Conservation (phyloP, 2,329 filamentous ascomycete genomes). For the Aplosporella prunicola region DNA sequence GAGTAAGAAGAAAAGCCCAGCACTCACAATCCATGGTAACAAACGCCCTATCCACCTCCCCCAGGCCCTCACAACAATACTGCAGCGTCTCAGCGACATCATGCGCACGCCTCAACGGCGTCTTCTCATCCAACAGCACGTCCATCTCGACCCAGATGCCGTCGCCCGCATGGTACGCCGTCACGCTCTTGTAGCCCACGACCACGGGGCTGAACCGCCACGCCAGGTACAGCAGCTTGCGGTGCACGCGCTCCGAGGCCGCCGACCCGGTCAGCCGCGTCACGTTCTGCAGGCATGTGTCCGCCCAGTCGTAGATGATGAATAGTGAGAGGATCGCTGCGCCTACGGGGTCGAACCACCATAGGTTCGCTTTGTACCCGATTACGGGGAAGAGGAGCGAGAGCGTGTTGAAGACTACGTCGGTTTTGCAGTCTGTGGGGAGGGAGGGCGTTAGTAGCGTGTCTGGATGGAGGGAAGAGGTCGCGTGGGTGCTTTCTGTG, state of each 20-base stretch:
- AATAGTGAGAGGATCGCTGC: constrained; percentile 54
- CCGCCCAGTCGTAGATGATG: constrained; percentile 61
- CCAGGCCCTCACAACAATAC: constrained; percentile 49
- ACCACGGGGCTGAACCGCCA: constrained; percentile 48
- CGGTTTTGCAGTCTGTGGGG: constrained; percentile 49
- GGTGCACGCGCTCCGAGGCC: constrained; percentile 41
- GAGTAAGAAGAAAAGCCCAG: not conserved
- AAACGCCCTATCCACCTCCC: constrained; percentile 45
- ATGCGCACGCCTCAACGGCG: constrained; percentile 44
- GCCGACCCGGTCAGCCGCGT: constrained; percentile 50
- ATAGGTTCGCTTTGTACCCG: constrained; percentile 48
- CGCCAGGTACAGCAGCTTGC: constrained; percentile 52
- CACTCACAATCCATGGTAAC: constrained; percentile 42
- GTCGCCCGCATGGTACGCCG: constrained; percentile 53
- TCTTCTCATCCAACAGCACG: constrained; percentile 46
- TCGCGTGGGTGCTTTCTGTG: not conserved
- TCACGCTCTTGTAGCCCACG: constrained; percentile 45
- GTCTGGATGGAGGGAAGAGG: not conserved
- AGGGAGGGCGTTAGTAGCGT: not conserved
- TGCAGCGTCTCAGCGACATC: constrained; percentile 55
- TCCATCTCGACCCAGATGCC: constrained; percentile 56
- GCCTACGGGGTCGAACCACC: constrained; percentile 59
- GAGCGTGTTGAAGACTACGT: constrained; percentile 55
- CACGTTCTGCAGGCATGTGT: constrained; percentile 52
- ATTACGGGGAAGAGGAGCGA: constrained; percentile 54